Conservation (phyloP, 257 asterid species). For the Solanum dulcamara region DNA sequence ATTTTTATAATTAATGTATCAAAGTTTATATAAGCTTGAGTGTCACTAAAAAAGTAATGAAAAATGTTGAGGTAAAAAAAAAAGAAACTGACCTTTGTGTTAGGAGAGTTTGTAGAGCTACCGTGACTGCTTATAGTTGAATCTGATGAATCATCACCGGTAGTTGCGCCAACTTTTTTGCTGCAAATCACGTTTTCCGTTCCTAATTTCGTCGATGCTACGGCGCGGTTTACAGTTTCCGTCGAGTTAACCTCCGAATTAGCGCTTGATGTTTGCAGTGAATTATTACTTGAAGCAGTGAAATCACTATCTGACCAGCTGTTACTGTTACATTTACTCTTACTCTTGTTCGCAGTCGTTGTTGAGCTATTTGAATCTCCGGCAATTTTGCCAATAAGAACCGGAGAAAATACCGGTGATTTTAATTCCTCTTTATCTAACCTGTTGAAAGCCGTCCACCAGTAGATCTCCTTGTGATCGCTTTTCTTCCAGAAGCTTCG, state of each 20-base stretch:
- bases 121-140: constrained; percentile 16
- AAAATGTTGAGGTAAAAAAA: neutral
- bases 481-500: constrained; percentile 51
- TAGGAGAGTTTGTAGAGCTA: constrained; percentile 23
- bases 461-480: constrained; percentile 34
- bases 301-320: constrained; percentile 50
- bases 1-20: neutral
- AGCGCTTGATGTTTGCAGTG: constrained; percentile 5
- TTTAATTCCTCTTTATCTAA: constrained; percentile 20
- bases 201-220: neutral
- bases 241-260: constrained; percentile 21
- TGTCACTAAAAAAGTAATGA: neutral
- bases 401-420: constrained; percentile 11
- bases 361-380: constrained; percentile 14
- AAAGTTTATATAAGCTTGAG: neutral
- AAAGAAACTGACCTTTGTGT: constrained; percentile 27
- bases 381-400: neutral
- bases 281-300: constrained; percentile 25
- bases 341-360: neutral
- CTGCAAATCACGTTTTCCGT: constrained; percentile 2
- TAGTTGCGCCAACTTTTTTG: constrained; percentile 16
- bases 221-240: constrained; percentile 9
- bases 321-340: constrained; percentile 19
- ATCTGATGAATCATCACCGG: constrained; percentile 30
- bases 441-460: constrained; percentile 33